Conservation (phyloP, 257 asterid species). For the Paulownia fortunei region DNA sequence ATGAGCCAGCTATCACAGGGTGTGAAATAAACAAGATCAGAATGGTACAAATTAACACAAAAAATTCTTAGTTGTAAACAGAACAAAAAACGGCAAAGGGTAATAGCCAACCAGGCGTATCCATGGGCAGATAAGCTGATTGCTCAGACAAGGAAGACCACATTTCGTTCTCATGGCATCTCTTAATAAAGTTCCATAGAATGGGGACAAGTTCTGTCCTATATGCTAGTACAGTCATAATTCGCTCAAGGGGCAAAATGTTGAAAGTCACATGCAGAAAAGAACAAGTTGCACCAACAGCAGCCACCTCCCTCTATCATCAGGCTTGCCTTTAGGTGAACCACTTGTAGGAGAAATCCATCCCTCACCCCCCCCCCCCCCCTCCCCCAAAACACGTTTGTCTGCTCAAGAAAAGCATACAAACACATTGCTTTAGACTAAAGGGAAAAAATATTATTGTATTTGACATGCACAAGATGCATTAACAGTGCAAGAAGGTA, state of each 20-base stretch:
- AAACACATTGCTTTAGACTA: constrained; percentile 13
- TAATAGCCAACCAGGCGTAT: constrained; percentile 84
- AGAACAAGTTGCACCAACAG: constrained; percentile 89
- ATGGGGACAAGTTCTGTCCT: constrained; percentile 88
- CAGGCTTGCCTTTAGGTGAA: constrained; percentile 54
- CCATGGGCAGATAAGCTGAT: constrained; percentile 70
- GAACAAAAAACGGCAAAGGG: constrained; percentile 97
- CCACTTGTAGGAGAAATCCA: constrained; percentile 44
- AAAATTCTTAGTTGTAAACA: constrained; percentile 77
- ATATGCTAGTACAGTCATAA: constrained; percentile 91
- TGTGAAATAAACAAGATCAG: constrained; percentile 15
- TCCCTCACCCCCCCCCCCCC: too few species aligned
- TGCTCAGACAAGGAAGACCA: constrained; percentile 81
- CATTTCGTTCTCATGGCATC: constrained; percentile 74
- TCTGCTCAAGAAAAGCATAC: constrained; percentile 54
- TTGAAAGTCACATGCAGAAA: constrained; percentile 81
- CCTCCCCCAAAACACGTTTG: constrained; percentile 73
- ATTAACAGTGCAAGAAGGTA: constrained; percentile 10
- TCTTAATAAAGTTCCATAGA: constrained; percentile 88
- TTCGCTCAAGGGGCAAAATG: constrained; percentile 80
- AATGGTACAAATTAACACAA: constrained; percentile 21
- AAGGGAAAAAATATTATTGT: constrained; percentile 25
- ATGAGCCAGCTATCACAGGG: constrained; percentile 30
- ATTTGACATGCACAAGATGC: constrained; percentile 21
- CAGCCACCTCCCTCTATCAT: constrained; percentile 68